Evolutionary conservation across 129 eudicot species (phyloP).

Genomic region (Erigeron canadensis): DNA sequence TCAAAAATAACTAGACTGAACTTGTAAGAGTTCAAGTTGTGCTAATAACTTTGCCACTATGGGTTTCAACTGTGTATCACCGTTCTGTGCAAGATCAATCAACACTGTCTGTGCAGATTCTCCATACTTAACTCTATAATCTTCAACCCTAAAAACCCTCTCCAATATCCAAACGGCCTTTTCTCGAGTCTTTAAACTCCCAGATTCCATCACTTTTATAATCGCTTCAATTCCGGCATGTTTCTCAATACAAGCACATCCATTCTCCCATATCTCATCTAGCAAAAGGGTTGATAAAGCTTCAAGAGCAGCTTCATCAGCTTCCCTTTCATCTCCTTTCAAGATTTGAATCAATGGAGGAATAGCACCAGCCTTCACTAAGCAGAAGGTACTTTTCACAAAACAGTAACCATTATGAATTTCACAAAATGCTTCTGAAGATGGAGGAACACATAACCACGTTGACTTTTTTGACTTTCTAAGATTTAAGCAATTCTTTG

Average conservation of each 20-base stretch:
- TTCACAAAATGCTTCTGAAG: conserved; percentile 52
- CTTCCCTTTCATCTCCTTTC: conserved; percentile 58
- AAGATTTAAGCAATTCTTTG: conserved; percentile 48
- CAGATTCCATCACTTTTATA: conserved; percentile 50
- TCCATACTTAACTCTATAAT: conserved; percentile 56
- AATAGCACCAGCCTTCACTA: conserved; percentile 69
- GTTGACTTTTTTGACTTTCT: conserved; percentile 45
- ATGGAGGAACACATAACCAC: conserved; percentile 69
- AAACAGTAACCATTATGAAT: conserved; percentile 69
- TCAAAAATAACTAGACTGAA: conserved; percentile 79
- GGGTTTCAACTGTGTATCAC: conserved; percentile 57
- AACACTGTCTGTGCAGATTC: conserved; percentile 60
- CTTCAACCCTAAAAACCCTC: conserved; percentile 61
- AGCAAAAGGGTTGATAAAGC: conserved; percentile 64
- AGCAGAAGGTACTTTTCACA: conserved; percentile 59
- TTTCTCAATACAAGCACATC: conserved; percentile 49
- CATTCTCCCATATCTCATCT: conserved; percentile 79
- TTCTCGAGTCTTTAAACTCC: conserved; percentile 61
- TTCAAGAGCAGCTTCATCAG: conserved; percentile 69
- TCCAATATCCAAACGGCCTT: conserved; percentile 83
- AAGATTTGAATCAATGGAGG: conserved; percentile 49
- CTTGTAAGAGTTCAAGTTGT: conserved; percentile 81
- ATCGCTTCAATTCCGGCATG: conserved; percentile 43
- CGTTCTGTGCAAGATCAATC: conserved; percentile 85
- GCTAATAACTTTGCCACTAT: conserved; percentile 72